Evolutionary conservation across 768 basidiomycete genomes (phyloP), one percentile per base, ranked within the genome.

Genomic region (Tricholoma hemisulphureum): DNA sequence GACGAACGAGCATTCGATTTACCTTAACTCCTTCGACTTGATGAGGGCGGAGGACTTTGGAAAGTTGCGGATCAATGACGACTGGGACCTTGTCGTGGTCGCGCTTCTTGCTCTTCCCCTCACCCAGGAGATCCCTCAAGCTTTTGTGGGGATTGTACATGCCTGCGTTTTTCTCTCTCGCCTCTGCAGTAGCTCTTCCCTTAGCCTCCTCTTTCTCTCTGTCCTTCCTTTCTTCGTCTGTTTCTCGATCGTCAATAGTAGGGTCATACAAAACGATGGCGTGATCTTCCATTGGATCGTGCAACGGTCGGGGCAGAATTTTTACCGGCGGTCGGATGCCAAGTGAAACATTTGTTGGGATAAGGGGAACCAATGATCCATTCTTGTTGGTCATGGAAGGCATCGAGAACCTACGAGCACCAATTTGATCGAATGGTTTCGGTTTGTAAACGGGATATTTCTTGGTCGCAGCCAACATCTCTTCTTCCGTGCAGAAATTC

Each of bases 21-120:
- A 94, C 95, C 81, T 96, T 96, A 57, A 98, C 95, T 59, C 96
- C 96, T 71, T 98, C 97, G 23, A 99, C 86, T 72, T 99, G 96
- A 86, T 99, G 96, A 18, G 96, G 96, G 45, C 96, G 84, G 24
- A 99, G 81, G 16, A 96, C 91, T 69, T 93, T 96, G 31, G 82
- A 75, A 32, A 99, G 75, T 35, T 83, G 79, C 4, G 96, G 96
- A 68, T 98, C 96, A 41, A 99, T 97, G 35, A 99, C 97, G 10
- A 99, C 96, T 2, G 96, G 90, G 3, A 99, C 93, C 72, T 97
- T 98, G 13, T 81, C 76, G 18, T 75, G 73, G 54, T 81, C 78
- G 59, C 81, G 80, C 67, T 87, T 88, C 77, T 85, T 84, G 64
- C 82, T 83, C 62, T 80, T 82, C 20, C 81, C 82, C 67, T 91